Evolutionary conservation across 2,329 filamentous ascomycete species (phyloP).

Genomic region (Arthrobotrys sinensis): DNA sequence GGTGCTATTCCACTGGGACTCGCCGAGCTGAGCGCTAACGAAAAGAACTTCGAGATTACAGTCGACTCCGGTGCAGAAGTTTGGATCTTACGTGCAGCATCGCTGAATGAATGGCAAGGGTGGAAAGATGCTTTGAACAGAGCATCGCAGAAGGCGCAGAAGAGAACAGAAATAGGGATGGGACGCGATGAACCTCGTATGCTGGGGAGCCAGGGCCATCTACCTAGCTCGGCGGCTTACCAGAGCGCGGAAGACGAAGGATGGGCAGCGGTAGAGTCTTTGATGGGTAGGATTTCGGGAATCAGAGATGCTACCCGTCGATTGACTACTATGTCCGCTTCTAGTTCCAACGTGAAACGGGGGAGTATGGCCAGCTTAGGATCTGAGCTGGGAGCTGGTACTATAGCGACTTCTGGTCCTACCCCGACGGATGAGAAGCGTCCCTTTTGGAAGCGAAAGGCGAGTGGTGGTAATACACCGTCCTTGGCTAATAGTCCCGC

Average conservation of each 20-base stretch:
- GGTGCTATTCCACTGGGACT: conserved; percentile 93
- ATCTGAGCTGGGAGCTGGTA: conserved; percentile 41
- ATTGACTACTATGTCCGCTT: conserved; percentile 77
- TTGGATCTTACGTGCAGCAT: conserved; percentile 91
- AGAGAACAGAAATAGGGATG: conserved; percentile 62
- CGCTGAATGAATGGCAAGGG: conserved; percentile 85
- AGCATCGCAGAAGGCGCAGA: conserved; percentile 79
- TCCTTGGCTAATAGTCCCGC: conserved; percentile 68
- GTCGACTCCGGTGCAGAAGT: conserved; percentile 97
- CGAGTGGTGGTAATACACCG: conserved; percentile 72
- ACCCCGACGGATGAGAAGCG: conserved; percentile 73
- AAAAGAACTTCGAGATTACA: conserved; percentile 89
- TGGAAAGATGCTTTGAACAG: conserved; percentile 90
- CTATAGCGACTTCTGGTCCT: conserved; percentile 8
- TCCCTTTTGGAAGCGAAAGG: conserved; percentile 93
- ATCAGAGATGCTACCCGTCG: conserved; percentile 89
- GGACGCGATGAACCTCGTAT: conserved; percentile 52
- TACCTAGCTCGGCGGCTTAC: conserved; percentile 55
- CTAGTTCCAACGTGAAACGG: conserved; percentile 62
- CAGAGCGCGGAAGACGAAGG: conserved; percentile 78
- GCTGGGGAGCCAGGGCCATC: conserved; percentile 40
- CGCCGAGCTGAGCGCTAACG: conserved; percentile 90
- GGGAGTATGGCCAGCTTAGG: conserved; percentile 47
- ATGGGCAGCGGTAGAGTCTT: conserved; percentile 87
- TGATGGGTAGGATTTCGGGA: conserved; percentile 88